Conservation (phyloP, 2,329 filamentous ascomycete species). For the Arthrobotrys megalospora region DNA sequence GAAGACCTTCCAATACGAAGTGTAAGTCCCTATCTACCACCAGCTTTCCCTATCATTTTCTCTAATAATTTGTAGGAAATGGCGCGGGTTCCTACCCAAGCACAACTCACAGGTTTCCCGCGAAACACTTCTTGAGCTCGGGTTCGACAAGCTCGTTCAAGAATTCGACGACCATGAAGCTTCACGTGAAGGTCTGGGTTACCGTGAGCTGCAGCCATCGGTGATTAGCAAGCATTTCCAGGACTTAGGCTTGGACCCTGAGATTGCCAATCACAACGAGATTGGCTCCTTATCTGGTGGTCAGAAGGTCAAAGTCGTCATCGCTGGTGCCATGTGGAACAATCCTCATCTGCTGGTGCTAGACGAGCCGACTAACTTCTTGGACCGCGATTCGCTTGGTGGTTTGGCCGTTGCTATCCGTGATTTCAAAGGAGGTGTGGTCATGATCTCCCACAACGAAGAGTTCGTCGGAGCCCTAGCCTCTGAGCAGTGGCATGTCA, state of each 20-base stretch:
- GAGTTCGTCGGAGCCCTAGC: constrained; percentile 97
- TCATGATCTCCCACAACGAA: constrained; percentile 99
- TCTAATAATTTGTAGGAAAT: constrained; percentile 71
- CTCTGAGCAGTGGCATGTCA: constrained; percentile 96
- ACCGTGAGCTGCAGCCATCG: constrained; percentile 91
- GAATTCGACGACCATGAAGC: constrained; percentile 99
- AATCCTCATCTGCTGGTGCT: constrained; percentile 97
- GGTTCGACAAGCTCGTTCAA: constrained; percentile 93
- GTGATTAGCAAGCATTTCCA: constrained; percentile 98
- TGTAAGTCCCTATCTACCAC: constrained; percentile 66
- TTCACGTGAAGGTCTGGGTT: constrained; percentile 97
- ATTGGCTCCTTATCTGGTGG: constrained; percentile 96
- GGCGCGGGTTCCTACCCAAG: constrained; percentile 89
- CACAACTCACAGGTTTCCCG: constrained; percentile 92
- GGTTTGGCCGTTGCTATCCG: constrained; percentile 97
- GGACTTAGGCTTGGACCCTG: constrained; percentile 93
- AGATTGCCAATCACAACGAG: constrained; percentile 99
- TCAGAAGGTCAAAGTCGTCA: constrained; percentile 98
- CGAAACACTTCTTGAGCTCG: constrained; percentile 87
- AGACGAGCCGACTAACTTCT: constrained; percentile 98
- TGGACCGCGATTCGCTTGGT: constrained; percentile 96
- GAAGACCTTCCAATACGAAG: constrained; percentile 98
- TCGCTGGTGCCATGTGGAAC: constrained; percentile 98
- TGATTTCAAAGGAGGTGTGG: constrained; percentile 97
- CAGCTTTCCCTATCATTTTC: not conserved